Evolutionary conservation across 2,329 filamentous ascomycete species (phyloP).

Genomic region (Fusarium metavorans): DNA sequence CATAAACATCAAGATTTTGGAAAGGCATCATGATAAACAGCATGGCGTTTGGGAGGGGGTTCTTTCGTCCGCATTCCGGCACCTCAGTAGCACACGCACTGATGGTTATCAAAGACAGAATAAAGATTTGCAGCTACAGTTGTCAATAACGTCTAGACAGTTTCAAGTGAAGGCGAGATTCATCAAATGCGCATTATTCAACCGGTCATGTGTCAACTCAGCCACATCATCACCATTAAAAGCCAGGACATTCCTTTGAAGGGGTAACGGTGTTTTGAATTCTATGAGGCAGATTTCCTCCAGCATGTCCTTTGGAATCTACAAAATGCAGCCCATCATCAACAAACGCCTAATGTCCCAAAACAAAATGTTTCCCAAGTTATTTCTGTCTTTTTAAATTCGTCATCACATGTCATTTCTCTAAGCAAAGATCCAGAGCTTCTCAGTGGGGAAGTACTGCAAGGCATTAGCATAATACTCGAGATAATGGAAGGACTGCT

Average conservation of each 20-base stretch:
- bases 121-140: constrained; percentile 11
- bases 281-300: constrained; percentile 34
- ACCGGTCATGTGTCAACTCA: background rate
- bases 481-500: too few species aligned
- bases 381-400: constrained; percentile 33
- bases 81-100: constrained; percentile 21
- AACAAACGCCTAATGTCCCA: constrained; percentile 46
- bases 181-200: background rate
- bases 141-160: constrained; percentile 1
- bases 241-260: background rate
- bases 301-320: constrained; percentile 35
- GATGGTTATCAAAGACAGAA: constrained; percentile 11
- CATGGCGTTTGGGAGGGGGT: constrained; percentile 40
- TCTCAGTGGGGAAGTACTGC: constrained; percentile 67
- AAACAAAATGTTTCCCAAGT: constrained; percentile 34
- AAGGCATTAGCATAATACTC: constrained; percentile 19
- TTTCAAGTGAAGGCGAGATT: background rate
- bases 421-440: constrained; percentile 70
- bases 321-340: constrained; percentile 41
- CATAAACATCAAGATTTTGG: constrained; percentile 29
- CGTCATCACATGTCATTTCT: constrained; percentile 33
- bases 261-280: constrained; percentile 42
- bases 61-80: constrained; percentile 25
- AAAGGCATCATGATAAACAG: constrained; percentile 32
- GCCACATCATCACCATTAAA: background rate